Conservation (phyloP, 1,139 yeast species). For the Diutina mesorugosa region DNA sequence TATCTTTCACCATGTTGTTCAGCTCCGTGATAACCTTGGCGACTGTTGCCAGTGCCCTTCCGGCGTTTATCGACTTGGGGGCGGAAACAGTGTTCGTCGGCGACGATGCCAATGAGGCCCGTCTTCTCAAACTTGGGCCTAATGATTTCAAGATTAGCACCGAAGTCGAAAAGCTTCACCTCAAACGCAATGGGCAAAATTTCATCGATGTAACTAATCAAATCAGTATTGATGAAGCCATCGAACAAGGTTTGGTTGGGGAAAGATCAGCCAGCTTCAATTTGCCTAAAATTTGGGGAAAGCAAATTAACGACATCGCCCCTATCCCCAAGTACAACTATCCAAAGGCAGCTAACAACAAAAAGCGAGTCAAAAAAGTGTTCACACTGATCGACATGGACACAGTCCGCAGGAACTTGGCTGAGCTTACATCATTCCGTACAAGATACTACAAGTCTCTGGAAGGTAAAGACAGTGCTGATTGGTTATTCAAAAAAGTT, state of each 20-base stretch:
- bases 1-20: background rate
- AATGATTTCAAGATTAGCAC: constrained; percentile 26
- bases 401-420: constrained; percentile 40
- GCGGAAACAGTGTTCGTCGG: background rate
- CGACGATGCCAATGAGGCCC: constrained; percentile 1
- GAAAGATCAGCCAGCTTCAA: constrained; percentile 4
- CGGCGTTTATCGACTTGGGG: background rate
- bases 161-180: constrained; percentile 43
- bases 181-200: constrained; percentile 39
- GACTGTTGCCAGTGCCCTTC: background rate
- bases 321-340: constrained; percentile 32
- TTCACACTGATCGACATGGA: constrained; percentile 28
- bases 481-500: constrained; percentile 52
- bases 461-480: constrained; percentile 58
- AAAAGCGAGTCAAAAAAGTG: constrained; percentile 26
- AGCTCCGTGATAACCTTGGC: background rate
- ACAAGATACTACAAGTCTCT: constrained; percentile 74
- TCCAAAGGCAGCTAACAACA: constrained; percentile 34
- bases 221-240: constrained; percentile 21
- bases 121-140: constrained; percentile 28
- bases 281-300: constrained; percentile 15
- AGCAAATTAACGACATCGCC: constrained; percentile 17
- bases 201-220: constrained; percentile 63
- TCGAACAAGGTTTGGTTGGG: constrained; percentile 16
- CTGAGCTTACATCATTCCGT: constrained; percentile 54